These are phyloP conservation scores for Staphylotrichum tortipilum DNA, from an alignment of 495 filamentous ascomycete genomes.

Conservation along the genomic window DNA sequence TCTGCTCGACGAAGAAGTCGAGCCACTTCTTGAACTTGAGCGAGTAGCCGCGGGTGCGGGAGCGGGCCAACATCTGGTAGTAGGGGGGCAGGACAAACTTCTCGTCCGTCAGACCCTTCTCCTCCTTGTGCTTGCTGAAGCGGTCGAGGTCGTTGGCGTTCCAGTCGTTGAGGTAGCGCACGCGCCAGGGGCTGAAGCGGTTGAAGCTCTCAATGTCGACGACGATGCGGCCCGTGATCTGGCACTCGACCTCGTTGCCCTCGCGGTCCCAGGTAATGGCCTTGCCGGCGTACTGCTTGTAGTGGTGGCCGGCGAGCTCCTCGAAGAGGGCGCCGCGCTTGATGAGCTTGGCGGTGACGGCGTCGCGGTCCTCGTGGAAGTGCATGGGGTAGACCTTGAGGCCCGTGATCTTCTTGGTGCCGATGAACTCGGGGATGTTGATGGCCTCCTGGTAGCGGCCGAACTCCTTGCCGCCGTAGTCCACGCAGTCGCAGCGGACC, in stretches of 20 bases:
- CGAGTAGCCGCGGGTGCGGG: constrained; percentile 36
- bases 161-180: constrained; percentile 23
- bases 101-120: constrained; percentile 8
- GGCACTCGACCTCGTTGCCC: constrained; percentile 25
- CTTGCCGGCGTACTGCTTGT: constrained; percentile 45
- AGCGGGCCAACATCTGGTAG: constrained; percentile 33
- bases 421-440: constrained; percentile 43
- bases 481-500: constrained; percentile 40
- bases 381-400: constrained; percentile 49
- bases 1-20: constrained; percentile 27
- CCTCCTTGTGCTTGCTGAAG: constrained; percentile 19
- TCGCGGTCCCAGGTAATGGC: constrained; percentile 29
- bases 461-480: constrained; percentile 53
- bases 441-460: constrained; percentile 38
- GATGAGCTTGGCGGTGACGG: constrained; percentile 31
- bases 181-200: constrained; percentile 23
- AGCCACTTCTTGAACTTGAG: constrained; percentile 40
- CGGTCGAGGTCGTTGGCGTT: constrained; percentile 22
- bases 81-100: constrained; percentile 28
- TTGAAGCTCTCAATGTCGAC: constrained; percentile 32
- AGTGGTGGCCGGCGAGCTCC: constrained; percentile 50
- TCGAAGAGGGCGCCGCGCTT: constrained; percentile 44
- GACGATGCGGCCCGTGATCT: constrained; percentile 26
- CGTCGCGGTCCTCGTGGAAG: constrained; percentile 42
- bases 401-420: constrained; percentile 47